These are phyloP conservation scores for Collariella sp. DNA, from an alignment of 495 filamentous ascomycete genomes.

Conservation along the genomic window DNA sequence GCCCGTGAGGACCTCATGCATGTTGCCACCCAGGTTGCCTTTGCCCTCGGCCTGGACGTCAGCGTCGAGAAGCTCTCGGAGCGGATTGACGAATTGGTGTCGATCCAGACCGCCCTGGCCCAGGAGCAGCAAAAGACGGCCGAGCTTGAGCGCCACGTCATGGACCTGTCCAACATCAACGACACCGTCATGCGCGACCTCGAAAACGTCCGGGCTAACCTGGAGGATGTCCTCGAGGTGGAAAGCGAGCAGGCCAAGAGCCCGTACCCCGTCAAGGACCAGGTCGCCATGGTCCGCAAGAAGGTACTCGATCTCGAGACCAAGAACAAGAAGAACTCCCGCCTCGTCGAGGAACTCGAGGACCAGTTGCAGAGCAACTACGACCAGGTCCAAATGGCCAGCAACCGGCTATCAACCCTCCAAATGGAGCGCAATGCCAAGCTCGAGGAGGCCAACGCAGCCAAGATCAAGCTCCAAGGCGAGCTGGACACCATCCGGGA, in stretches of 20 bases:
- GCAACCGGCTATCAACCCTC: conserved; percentile 64
- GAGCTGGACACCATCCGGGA: conserved; percentile 56
- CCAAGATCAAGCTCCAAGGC: conserved; percentile 40
- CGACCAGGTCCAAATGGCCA: conserved; percentile 80
- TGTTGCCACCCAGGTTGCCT: conserved; percentile 48
- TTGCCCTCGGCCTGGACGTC: conserved; percentile 45
- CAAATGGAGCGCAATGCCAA: conserved; percentile 59
- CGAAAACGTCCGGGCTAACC: conserved; percentile 39
- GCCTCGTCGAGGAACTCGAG: conserved; percentile 89
- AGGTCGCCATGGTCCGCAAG: conserved; percentile 64
- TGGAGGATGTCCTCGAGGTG: conserved; percentile 37
- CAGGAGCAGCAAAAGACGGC: conserved; percentile 49
- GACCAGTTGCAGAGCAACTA: conserved; percentile 93
- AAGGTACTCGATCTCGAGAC: conserved; percentile 56
- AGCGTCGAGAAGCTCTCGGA: conserved; percentile 48
- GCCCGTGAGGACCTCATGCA: conserved; percentile 61
- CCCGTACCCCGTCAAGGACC: conserved; percentile 52
- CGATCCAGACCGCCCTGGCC: conserved; percentile 39
- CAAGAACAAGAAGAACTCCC: conserved; percentile 72
- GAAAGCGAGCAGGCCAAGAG: conserved; percentile 38
- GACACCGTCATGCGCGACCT: conserved; percentile 49
- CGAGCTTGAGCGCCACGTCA: conserved; percentile 40
- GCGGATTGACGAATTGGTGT: conserved; percentile 44
- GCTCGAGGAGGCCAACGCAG: conserved; percentile 47
- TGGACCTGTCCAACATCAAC: conserved; percentile 46